phyloP scores from a whole-genome alignment of 768 basidiomycete species.

The Psilocybe azurescens region DNA sequence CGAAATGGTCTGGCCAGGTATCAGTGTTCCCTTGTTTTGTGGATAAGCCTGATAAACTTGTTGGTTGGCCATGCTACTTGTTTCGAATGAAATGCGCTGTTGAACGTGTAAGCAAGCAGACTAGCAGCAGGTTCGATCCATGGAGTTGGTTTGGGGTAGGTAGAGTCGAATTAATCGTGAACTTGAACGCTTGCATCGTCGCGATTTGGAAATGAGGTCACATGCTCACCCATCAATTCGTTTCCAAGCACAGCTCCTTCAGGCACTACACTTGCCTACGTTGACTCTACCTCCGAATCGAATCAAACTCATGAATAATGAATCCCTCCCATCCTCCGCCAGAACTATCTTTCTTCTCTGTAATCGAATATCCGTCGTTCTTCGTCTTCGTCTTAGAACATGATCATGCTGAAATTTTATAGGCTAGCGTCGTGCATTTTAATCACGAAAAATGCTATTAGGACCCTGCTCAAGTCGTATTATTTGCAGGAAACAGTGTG shows the following conservation, averaged over 20 bases:
- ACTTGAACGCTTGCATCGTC: constrained; percentile 25
- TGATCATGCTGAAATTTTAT: no score
- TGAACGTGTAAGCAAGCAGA: constrained; percentile 1
- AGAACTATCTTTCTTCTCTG: no score
- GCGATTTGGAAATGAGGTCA: constrained; percentile 31
- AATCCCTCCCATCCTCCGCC: background rate
- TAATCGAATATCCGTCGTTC: no score
- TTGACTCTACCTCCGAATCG: background rate
- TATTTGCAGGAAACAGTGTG: background rate
- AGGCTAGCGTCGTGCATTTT: no score
- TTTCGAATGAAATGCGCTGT: constrained; percentile 17
- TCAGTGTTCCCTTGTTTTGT: constrained; percentile 71
- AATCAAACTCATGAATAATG: no score
- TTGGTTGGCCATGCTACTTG: constrained; percentile 50
- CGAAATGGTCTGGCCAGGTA: constrained; percentile 84
- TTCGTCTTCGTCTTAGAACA: no score
- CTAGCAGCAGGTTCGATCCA: constrained; percentile 23
- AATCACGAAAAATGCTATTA: no score
- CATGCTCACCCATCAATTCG: constrained; percentile 23
- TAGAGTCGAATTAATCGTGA: constrained; percentile 20
- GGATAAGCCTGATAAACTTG: constrained; percentile 54
- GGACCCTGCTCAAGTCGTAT: no score
- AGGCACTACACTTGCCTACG: background rate
- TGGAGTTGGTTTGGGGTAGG: constrained; percentile 22
- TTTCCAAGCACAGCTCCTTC: background rate